Evolutionary conservation across 2,329 filamentous ascomycete genomes (phyloP).

Genomic region (Ilyonectria sp.): DNA sequence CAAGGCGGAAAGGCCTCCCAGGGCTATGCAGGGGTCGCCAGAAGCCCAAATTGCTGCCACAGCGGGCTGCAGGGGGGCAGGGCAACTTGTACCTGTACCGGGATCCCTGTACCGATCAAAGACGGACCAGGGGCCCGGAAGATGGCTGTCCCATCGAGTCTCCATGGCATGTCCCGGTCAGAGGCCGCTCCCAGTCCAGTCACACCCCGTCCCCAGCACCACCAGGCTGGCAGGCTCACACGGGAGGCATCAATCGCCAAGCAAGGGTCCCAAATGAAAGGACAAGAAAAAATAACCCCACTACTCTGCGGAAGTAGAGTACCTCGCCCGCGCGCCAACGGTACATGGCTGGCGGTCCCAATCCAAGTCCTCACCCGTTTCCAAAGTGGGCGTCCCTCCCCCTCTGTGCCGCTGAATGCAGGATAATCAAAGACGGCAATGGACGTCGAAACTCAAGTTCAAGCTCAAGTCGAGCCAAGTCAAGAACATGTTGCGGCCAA

Average conservation of each 20-base stretch:
- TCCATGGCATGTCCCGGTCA: slow-evolving; percentile 28
- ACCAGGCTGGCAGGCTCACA: slow-evolving; percentile 3
- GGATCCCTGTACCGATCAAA: slow-evolving; percentile 27
- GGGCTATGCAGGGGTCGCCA: slow-evolving; percentile 6
- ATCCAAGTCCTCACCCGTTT: slow-evolving; percentile 9
- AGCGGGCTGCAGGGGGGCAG: slow-evolving; percentile 24
- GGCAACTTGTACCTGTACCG: slow-evolving; percentile 23
- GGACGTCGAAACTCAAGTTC: slow-evolving; percentile 18
- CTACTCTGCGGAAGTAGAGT: slow-evolving; percentile 6
- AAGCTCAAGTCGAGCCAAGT: slow-evolving; percentile 13
- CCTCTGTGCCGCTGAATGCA: slow-evolving; percentile 8
- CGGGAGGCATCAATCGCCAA: slow-evolving; percentile 14
- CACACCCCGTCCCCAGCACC: slow-evolving; percentile 1
- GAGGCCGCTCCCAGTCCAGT: neutral
- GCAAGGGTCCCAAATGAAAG: slow-evolving; percentile 30
- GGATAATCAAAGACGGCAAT: slow-evolving; percentile 25
- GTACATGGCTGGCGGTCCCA: slow-evolving; percentile 11
- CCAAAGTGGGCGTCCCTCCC: slow-evolving; percentile 12
- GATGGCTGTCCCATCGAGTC: slow-evolving; percentile 19
- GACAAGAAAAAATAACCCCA: slow-evolving; percentile 11
- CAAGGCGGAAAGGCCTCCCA: slow-evolving; percentile 24
- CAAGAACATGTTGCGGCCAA: slow-evolving; percentile 24
- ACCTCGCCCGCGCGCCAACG: slow-evolving; percentile 9
- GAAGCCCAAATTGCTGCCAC: slow-evolving; percentile 1
- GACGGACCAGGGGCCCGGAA: slow-evolving; percentile 9